Percentiles rank a stretch among this genome's conserved stretches.
Evolutionary conservation across 176 grass and related monocot species (phyloP).

Genomic region (Avena atlantica): DNA sequence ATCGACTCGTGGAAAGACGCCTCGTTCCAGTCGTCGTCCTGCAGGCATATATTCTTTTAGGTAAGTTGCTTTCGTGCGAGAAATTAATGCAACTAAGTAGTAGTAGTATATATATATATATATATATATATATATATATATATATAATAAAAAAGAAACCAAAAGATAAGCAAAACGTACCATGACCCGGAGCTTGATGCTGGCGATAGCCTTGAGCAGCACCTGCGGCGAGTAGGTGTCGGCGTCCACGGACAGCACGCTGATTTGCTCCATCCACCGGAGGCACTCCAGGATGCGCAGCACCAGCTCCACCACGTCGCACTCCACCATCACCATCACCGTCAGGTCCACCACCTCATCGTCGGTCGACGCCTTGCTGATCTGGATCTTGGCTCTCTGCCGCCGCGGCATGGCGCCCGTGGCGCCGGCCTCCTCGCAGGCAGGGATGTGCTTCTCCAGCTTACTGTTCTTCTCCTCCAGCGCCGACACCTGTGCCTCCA

Average conservation of each 20-base stretch:
- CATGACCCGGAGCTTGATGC: slow-evolving; percentile 74
- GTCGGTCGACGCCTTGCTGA: slow-evolving; percentile 41
- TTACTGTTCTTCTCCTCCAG: slow-evolving; percentile 85
- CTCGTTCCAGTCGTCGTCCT: slow-evolving; percentile 80
- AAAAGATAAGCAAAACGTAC: slow-evolving; percentile 5
- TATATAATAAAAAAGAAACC: background rate
- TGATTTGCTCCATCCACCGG: slow-evolving; percentile 50
- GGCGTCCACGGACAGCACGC: slow-evolving; percentile 73
- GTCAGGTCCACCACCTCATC: slow-evolving; percentile 58
- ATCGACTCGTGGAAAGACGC: slow-evolving; percentile 65
- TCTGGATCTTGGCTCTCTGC: slow-evolving; percentile 58
- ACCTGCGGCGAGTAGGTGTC: slow-evolving; percentile 73
- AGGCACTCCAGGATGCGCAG: slow-evolving; percentile 75
- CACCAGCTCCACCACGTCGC: slow-evolving; percentile 76
- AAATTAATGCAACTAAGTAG: background rate
- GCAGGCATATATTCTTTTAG: slow-evolving; percentile 5
- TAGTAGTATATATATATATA: background rate
- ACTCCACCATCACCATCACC: slow-evolving; percentile 77
- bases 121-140: no score
- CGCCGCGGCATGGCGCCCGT: background rate
- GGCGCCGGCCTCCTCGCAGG: background rate
- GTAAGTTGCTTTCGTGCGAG: background rate
- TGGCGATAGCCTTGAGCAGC: slow-evolving; percentile 68
- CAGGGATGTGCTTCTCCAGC: slow-evolving; percentile 62
- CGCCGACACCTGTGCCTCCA: slow-evolving; percentile 70